Evolutionary conservation across 345 rosid species (phyloP), one percentile per base, ranked within the genome.

Genomic region (Salix dunnii): DNA sequence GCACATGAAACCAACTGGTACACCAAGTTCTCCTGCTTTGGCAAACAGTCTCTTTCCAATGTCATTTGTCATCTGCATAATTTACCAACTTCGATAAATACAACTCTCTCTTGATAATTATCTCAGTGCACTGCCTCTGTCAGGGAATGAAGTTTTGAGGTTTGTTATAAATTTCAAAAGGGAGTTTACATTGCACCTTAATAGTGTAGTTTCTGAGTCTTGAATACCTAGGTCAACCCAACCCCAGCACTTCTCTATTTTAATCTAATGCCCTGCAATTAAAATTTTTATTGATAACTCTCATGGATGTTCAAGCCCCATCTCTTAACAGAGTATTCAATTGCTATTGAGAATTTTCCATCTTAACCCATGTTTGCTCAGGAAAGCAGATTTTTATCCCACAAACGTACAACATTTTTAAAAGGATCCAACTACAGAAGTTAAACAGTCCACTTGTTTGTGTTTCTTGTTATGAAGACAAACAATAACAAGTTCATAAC

Each of bases 1-100:
- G 81, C 97, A 95, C 97, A 95, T 88, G 88, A 95, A 89, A 80
- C 97, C 94, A 81, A 91, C 99, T 40, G 97, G 96, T 48, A 93
- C 84, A 38, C 94, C 90, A 73, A 95, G 94, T 71, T 91, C 96
- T 76, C 97, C 99, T 48, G 97, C 99, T 86, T 71, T 90, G 28
- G 91, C 85, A 83, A 93, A 95, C 89, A 95, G 74, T 70, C 92
- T 89, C 89, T 93, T 91, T 18, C 99, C 99, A 77, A 91, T 86
- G 70, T 83, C 85, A 82, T 90, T 93, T 66, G 96, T 93, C 97
- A 95, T 95, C 99, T 95, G 81, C 66, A 71, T 46, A 21, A 28
- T 69, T 79, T 60, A 70, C 74, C 72, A 49, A 70, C 25, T 30
- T 28, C 20, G n/a, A 55, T 38, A 61, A 58, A 40, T 58, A 16